Evolutionary conservation across 139 green algal genomes (phyloP).

Genomic region (Chlorella sorokiniana): DNA sequence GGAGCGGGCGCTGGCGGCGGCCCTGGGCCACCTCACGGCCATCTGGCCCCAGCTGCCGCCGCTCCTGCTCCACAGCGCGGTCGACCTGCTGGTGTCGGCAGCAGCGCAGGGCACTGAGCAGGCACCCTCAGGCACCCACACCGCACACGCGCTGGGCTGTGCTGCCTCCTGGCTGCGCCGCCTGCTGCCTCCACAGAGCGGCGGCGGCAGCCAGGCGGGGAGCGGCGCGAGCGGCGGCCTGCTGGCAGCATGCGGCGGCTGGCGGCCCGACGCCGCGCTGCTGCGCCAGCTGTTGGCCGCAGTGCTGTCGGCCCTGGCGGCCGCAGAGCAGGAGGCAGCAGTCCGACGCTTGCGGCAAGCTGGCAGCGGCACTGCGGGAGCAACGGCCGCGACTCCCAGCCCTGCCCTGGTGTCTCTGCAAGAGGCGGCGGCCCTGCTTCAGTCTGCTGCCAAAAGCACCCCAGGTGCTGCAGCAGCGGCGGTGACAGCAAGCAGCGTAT

Average conservation of each 20-base stretch:
- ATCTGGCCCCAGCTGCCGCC: conserved; percentile 39
- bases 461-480: neutral
- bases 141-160: neutral
- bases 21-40: conserved; percentile 21
- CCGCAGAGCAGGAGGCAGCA: neutral
- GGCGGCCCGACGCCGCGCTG: neutral
- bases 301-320: neutral
- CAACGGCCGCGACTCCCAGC: too few species aligned
- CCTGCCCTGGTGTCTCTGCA: neutral
- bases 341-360: neutral
- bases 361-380: neutral
- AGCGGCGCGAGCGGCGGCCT: neutral
- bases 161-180: neutral
- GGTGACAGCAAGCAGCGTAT: neutral
- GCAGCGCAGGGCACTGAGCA: neutral
- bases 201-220: neutral
- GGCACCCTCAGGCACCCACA: neutral
- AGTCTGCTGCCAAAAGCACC: neutral
- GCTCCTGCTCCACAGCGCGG: conserved; percentile 38
- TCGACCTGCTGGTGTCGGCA: neutral
- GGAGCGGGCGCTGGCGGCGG: neutral
- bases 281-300: conserved; percentile 16
- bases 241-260: neutral
- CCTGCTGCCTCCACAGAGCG: neutral
- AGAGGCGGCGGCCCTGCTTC: neutral